These are phyloP conservation scores for Tillandsia leiboldiana DNA, from an alignment of 176 grass and related monocot genomes.

Conservation along the genomic window DNA sequence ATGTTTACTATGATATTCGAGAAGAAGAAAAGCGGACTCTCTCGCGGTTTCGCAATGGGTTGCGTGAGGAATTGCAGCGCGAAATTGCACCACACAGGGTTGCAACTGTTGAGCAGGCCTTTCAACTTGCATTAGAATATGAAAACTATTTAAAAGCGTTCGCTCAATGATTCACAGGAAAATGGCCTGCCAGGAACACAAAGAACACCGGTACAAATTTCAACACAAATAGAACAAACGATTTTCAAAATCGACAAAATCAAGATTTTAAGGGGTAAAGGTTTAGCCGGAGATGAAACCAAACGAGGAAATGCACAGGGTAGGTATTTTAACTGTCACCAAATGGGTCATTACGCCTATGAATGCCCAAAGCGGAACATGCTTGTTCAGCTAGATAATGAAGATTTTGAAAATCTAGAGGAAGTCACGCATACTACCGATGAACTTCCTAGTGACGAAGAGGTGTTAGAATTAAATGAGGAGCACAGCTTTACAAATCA, in stretches of 20 bases:
- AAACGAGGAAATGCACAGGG: neutral
- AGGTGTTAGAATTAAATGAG: neutral
- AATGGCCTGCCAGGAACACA: neutral
- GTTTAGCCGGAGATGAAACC: neutral
- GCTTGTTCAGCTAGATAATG: neutral
- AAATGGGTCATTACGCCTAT: neutral
- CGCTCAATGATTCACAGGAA: neutral
- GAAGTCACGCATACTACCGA: neutral
- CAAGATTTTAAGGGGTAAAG: neutral
- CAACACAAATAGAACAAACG: neutral
- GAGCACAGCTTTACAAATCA: neutral
- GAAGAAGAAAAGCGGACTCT: neutral
- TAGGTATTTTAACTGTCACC: neutral
- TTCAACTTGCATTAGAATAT: no score
- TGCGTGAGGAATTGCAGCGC: no score
- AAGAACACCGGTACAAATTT: neutral
- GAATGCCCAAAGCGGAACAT: neutral
- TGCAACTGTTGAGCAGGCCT: no score
- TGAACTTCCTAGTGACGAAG: neutral
- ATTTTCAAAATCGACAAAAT: neutral
- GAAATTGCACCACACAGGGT: no score
- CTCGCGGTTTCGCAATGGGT: no score
- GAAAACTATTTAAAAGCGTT: neutral
- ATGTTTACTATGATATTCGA: neutral
- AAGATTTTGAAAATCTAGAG: neutral